Conservation (phyloP, 2,329 filamentous ascomycete species). For the Epichloe brachyelytri region DNA sequence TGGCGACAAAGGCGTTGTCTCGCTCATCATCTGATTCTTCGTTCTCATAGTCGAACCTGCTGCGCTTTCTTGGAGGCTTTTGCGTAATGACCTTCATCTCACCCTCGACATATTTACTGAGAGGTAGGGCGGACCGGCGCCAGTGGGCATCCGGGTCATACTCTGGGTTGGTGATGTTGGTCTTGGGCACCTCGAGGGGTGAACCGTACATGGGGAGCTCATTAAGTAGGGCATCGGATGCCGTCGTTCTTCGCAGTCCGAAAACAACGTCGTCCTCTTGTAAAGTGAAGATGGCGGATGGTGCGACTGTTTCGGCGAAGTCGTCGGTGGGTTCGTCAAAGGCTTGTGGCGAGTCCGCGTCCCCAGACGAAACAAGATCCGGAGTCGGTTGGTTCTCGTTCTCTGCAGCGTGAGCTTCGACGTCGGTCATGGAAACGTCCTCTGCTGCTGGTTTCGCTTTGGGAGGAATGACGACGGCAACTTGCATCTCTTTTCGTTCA, state of each 20-base stretch:
- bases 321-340: slow-evolving; percentile 26
- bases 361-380: slow-evolving; percentile 51
- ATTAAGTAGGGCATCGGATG: slow-evolving; percentile 62
- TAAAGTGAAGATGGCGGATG: slow-evolving; percentile 73
- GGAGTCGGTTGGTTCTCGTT: slow-evolving; percentile 46
- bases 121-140: slow-evolving; percentile 64
- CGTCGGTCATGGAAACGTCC: slow-evolving; percentile 23
- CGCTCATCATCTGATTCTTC: slow-evolving; percentile 54
- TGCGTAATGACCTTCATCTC: slow-evolving; percentile 58
- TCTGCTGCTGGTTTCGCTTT: slow-evolving; percentile 15
- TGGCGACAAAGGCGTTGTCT: slow-evolving; percentile 42
- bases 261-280: slow-evolving; percentile 73
- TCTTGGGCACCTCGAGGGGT: slow-evolving; percentile 43
- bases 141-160: slow-evolving; percentile 57
- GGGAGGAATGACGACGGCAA: slow-evolving; percentile 42
- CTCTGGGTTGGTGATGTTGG: slow-evolving; percentile 44
- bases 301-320: slow-evolving; percentile 42
- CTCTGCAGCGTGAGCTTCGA: slow-evolving; percentile 19
- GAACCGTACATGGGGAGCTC: slow-evolving; percentile 72
- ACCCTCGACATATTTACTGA: slow-evolving; percentile 78
- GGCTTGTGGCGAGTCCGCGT: slow-evolving; percentile 42
- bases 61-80: slow-evolving; percentile 59
- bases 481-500: slow-evolving; percentile 54
- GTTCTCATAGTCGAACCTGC: slow-evolving; percentile 69
- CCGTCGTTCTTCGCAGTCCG: slow-evolving; percentile 58